A percentile compares a stretch with the other conserved stretches of the same genome.
These are phyloP conservation scores for Oryza glaberrima DNA, from an alignment of 176 grass and related monocot genomes.

Conservation along the genomic window DNA sequence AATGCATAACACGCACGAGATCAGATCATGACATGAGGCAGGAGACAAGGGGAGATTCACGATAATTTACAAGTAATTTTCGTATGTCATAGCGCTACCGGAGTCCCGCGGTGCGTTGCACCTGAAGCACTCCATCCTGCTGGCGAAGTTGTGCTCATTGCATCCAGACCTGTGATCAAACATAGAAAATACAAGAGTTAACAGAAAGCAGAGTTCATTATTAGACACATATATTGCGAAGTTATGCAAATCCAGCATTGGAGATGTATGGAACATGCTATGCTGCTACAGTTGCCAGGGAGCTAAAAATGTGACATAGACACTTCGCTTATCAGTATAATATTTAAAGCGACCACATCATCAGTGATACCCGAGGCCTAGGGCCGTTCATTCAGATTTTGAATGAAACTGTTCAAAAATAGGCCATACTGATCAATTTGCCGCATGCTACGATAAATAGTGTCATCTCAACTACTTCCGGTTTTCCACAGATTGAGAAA, in stretches of 20 bases:
- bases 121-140: conserved; percentile 93
- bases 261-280: neutral
- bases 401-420: too few relatives aligned
- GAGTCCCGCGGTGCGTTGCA: conserved; percentile 91
- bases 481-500: neutral
- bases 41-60: neutral
- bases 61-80: conserved; percentile 56
- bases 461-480: too few relatives aligned
- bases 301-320: neutral
- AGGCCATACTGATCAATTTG: neutral
- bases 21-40: conserved; percentile 25
- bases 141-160: conserved; percentile 99
- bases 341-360: too few relatives aligned
- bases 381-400: too few relatives aligned
- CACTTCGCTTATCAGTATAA: too few relatives aligned
- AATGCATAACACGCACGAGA: neutral
- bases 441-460: too few relatives aligned
- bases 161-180: conserved; percentile 69
- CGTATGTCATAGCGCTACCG: conserved; percentile 64
- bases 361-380: too few relatives aligned
- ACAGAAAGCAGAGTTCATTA: neutral
- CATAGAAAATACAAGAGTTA: neutral
- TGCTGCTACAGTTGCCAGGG: neutral
- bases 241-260: neutral
- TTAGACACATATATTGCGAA: neutral